A percentile compares a stretch with the other conserved stretches of the same genome.
Conservation (phyloP, 495 filamentous ascomycete species). For the Pseudomonodictys pantanalensis region DNA sequence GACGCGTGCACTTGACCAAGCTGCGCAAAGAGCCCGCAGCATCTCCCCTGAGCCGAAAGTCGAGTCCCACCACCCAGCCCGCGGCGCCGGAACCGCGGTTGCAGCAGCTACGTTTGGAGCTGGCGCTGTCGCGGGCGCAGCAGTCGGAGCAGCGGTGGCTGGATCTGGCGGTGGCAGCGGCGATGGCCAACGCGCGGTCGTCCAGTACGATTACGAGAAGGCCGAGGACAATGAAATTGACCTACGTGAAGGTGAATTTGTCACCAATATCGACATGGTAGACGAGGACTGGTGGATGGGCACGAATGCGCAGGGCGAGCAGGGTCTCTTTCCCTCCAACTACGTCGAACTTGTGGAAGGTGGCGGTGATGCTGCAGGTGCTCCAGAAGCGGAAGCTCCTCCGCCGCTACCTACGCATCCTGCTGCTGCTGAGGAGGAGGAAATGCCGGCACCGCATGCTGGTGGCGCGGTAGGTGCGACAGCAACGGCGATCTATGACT, state of each 20-base stretch:
- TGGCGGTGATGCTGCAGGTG: slow-evolving; percentile 40
- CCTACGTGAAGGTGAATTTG: slow-evolving; percentile 81
- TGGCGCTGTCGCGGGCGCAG: slow-evolving; percentile 33
- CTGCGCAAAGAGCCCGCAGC: slow-evolving; percentile 60
- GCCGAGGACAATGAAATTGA: slow-evolving; percentile 96
- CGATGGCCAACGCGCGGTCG: slow-evolving; percentile 65
- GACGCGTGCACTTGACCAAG: slow-evolving; percentile 54
- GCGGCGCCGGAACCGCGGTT: slow-evolving; percentile 58
- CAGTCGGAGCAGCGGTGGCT: slow-evolving; percentile 26
- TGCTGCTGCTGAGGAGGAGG: slow-evolving; percentile 36
- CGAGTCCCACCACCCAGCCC: slow-evolving; percentile 56
- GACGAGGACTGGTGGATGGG: slow-evolving; percentile 98
- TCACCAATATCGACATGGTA: slow-evolving; percentile 97
- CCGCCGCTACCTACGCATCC: slow-evolving; percentile 35
- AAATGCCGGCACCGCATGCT: slow-evolving; percentile 40
- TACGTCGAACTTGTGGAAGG: slow-evolving; percentile 83
- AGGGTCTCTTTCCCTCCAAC: slow-evolving; percentile 90
- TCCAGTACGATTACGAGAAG: slow-evolving; percentile 95
- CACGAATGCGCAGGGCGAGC: slow-evolving; percentile 73
- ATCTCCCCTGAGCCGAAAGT: slow-evolving; percentile 60
- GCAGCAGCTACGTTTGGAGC: slow-evolving; percentile 45
- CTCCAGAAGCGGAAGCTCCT: slow-evolving; percentile 23
- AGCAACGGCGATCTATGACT: slow-evolving; percentile 89
- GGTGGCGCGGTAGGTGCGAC: slow-evolving; percentile 51
- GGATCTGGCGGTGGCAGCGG: slow-evolving; percentile 13